Conservation (phyloP, 2,329 filamentous ascomycete species). For the Colletotrichum musicola region DNA sequence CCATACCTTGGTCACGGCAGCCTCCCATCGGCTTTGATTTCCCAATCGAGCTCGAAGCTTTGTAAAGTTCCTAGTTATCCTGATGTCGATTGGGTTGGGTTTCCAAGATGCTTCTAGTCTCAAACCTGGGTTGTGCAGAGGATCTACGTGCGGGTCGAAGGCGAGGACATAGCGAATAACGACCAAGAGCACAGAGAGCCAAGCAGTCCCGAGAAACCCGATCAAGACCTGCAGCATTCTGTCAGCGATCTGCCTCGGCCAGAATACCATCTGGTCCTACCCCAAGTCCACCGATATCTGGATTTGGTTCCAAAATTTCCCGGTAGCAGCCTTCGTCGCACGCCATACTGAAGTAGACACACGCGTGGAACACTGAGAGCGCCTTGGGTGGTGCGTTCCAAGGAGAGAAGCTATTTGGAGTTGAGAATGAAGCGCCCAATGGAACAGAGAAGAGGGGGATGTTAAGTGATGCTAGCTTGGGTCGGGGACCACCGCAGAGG, state of each 20-base stretch:
- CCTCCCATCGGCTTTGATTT: background rate
- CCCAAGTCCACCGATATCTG: too few relatives aligned
- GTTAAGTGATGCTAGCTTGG: too few relatives aligned
- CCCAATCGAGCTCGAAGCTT: background rate
- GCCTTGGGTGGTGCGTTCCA: too few relatives aligned
- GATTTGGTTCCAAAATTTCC: too few relatives aligned
- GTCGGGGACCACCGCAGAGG: too few relatives aligned
- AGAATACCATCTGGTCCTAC: too few relatives aligned
- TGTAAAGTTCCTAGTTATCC: background rate
- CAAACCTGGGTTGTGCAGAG: background rate
- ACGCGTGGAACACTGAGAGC: rapidly evolving
- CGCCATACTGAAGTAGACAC: too few relatives aligned
- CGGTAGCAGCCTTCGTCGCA: too few relatives aligned
- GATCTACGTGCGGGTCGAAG: background rate
- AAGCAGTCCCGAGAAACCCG: background rate
- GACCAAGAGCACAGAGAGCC: background rate
- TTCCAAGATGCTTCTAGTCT: background rate
- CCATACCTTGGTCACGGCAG: background rate
- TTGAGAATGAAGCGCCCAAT: too few relatives aligned
- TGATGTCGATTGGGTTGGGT: background rate
- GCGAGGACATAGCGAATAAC: background rate
- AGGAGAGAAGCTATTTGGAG: too few relatives aligned
- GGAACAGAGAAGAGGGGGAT: too few relatives aligned
- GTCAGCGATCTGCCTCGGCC: too few relatives aligned
- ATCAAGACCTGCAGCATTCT: background rate